phyloP scores from a whole-genome alignment of 78 protist genomes.

The Isochrysis galbana region DNA sequence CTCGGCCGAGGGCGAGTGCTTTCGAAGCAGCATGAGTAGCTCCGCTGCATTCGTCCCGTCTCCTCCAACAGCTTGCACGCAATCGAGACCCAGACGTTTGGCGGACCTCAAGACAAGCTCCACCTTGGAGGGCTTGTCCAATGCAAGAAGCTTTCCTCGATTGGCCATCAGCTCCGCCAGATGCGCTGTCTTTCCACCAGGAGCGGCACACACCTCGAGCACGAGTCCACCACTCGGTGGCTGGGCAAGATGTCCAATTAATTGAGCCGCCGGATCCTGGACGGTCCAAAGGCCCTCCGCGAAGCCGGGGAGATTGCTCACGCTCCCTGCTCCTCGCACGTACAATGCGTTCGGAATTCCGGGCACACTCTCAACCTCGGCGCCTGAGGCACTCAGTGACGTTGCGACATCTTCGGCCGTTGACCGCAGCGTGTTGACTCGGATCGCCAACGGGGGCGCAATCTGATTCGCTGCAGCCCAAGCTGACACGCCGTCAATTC shows the following conservation, averaged over 20 bases:
- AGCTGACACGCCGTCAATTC: no score
- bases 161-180: neutral
- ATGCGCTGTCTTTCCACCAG: conserved; percentile 9
- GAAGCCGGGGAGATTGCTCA: neutral
- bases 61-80: neutral
- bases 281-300: neutral
- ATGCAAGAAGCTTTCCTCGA: neutral
- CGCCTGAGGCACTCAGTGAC: neutral
- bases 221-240: neutral
- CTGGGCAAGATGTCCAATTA: neutral
- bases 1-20: neutral
- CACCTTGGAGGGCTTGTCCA: neutral
- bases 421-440: neutral
- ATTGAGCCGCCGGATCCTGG: neutral
- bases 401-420: neutral
- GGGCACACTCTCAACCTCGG: neutral
- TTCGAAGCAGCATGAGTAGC: neutral
- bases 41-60: neutral
- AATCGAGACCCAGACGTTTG: neutral
- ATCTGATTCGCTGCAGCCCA: neutral
- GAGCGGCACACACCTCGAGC: conserved; percentile 19
- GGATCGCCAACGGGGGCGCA: neutral
- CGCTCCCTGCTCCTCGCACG: neutral
- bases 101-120: neutral
- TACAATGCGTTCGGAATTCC: neutral